phyloP scores from a whole-genome alignment of 2,329 filamentous ascomycete genomes.

The Samsoniella hepiali region DNA sequence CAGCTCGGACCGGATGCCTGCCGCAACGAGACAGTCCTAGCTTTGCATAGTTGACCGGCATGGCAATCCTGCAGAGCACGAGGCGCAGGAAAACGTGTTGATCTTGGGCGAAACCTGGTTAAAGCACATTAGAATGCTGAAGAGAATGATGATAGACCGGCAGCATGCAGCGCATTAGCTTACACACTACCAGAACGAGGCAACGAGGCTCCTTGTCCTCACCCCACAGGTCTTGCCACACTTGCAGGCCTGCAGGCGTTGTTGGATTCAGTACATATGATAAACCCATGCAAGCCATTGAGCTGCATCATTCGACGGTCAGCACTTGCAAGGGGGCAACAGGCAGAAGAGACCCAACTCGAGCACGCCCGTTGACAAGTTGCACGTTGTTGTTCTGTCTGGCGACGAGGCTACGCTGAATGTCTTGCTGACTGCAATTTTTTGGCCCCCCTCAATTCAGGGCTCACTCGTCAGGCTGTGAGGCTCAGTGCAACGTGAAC shows the following conservation, averaged over 20 bases:
- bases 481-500: not conserved
- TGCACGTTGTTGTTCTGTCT: not conserved
- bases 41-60: not conserved
- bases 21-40: not conserved
- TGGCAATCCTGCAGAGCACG: not conserved
- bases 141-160: not conserved
- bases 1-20: not conserved
- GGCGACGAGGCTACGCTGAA: not conserved
- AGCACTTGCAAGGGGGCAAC: conserved; percentile 9
- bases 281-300: not conserved
- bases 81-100: not conserved
- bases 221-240: not conserved
- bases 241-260: too few relatives aligned
- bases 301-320: not conserved
- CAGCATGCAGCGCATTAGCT: not conserved
- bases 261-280: not conserved
- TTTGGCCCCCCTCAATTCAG: not conserved
- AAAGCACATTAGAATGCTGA: not conserved
- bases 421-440: not conserved
- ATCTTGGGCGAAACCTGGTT: not conserved
- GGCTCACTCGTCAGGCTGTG: conserved; percentile 7
- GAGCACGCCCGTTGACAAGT: not conserved
- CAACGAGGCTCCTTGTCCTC: not conserved
- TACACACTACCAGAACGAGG: not conserved
- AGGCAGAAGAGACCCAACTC: not conserved